These are phyloP conservation scores for Botryotinia narcissicola DNA, from an alignment of 2,329 filamentous ascomycete genomes.

Conservation along the genomic window DNA sequence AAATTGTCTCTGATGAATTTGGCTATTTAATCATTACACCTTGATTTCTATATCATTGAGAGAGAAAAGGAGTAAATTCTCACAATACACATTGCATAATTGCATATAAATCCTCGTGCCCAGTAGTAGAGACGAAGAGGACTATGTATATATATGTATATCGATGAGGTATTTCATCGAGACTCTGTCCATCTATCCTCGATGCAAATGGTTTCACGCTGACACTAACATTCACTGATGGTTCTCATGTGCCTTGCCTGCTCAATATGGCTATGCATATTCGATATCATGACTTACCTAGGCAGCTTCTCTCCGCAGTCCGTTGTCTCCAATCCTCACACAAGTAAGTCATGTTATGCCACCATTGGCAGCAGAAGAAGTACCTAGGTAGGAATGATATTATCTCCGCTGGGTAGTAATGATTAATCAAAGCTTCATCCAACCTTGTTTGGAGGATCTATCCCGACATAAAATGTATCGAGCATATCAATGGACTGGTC, in stretches of 20 bases:
- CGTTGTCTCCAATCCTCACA: not conserved
- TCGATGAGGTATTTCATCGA: not conserved
- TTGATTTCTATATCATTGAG: not conserved
- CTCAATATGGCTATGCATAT: not conserved
- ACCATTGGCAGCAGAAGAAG: not conserved
- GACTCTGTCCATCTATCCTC: not conserved
- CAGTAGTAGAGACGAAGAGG: not conserved
- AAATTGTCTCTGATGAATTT: constrained; percentile 16
- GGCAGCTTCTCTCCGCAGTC: not conserved
- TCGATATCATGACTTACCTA: not conserved
- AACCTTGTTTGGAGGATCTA: constrained; percentile 9
- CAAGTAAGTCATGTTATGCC: not conserved
- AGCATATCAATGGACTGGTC: constrained; percentile 8
- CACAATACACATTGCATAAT: not conserved
- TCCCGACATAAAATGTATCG: not conserved
- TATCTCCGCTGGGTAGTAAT: not conserved
- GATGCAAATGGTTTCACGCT: not conserved
- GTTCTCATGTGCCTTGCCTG: not conserved
- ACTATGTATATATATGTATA: not conserved
- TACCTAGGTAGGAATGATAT: not conserved
- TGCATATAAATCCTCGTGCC: not conserved
- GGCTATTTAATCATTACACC: not conserved
- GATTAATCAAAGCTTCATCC: not conserved
- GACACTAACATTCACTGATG: not conserved
- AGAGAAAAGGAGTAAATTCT: not conserved